These are phyloP conservation scores for Mycena floridula DNA, from an alignment of 768 basidiomycete genomes.

Conservation along the genomic window DNA sequence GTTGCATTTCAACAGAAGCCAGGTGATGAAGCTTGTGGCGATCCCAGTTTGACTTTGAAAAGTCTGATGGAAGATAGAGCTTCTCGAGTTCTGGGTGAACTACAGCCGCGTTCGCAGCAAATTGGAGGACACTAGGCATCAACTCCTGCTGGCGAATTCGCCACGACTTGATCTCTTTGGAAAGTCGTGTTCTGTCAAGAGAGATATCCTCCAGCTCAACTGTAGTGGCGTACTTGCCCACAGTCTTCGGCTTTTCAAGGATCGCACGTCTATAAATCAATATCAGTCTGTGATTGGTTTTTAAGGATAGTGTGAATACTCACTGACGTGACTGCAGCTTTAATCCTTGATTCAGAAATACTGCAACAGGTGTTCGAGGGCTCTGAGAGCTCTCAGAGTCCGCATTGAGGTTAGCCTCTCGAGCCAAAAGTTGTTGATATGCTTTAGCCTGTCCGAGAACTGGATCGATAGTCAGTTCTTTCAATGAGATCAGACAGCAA, in stretches of 20 bases:
- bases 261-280: neutral
- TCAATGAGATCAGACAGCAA: no score
- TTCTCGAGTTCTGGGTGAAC: neutral
- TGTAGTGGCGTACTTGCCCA: neutral
- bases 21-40: neutral
- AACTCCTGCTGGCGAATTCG: neutral
- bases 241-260: neutral
- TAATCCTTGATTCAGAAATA: slow-evolving; percentile 1
- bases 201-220: neutral
- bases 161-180: neutral
- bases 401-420: neutral
- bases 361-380: neutral
- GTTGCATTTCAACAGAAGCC: neutral
- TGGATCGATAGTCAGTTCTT: no score
- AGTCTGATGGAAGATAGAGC: neutral
- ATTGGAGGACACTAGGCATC: neutral
- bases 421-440: neutral
- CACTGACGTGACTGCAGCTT: slow-evolving; percentile 1
- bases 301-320: slow-evolving; percentile 1
- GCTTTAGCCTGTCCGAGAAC: neutral
- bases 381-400: neutral
- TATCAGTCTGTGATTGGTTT: neutral
- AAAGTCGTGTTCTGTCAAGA: neutral
- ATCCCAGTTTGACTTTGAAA: neutral
- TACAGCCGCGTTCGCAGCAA: neutral